Evolutionary conservation across 768 basidiomycete species (phyloP).

Genomic region (Mycena albidolilacea): DNA sequence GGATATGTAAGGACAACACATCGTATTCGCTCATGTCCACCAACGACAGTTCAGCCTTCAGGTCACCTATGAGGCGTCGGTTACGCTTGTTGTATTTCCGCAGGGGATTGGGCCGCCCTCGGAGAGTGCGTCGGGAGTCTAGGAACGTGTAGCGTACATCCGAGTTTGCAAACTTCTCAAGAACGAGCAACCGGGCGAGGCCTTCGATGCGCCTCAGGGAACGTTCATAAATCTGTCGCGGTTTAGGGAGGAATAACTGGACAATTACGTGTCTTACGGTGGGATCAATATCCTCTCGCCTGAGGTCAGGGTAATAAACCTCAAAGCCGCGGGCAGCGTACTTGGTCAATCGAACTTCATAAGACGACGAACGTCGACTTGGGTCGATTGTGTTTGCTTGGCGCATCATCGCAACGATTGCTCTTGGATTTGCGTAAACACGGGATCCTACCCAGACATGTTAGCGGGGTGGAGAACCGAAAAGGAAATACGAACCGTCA

Average conservation of each 20-base stretch:
- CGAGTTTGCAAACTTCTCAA: constrained; percentile 66
- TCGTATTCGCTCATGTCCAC: constrained; percentile 72
- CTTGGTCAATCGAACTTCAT: constrained; percentile 73
- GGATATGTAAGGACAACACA: constrained; percentile 48
- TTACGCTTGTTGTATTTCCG: constrained; percentile 33
- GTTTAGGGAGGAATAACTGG: no score
- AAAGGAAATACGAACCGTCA: constrained; percentile 50
- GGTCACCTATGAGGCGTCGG: constrained; percentile 52
- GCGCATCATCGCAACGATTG: constrained; percentile 72
- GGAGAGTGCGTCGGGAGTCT: constrained; percentile 59
- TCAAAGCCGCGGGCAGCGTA: constrained; percentile 70
- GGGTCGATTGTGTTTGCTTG: constrained; percentile 74
- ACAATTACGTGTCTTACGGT: constrained; percentile 54
- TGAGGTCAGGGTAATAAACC: constrained; percentile 66
- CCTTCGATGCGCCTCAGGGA: constrained; percentile 69
- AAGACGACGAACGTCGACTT: constrained; percentile 72
- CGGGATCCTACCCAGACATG: constrained; percentile 52
- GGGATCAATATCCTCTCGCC: constrained; percentile 68
- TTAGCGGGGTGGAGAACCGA: background rate
- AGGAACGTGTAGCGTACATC: constrained; percentile 62
- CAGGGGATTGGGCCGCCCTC: constrained; percentile 59
- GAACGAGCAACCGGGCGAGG: constrained; percentile 71
- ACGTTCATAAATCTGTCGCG: constrained; percentile 67
- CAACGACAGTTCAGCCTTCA: constrained; percentile 66
- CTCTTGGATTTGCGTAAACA: constrained; percentile 73